Percentiles rank a stretch among this genome's conserved stretches.
These are phyloP conservation scores for Peterozyma toletana DNA, from an alignment of 805 yeast genomes.

Conservation along the genomic window DNA sequence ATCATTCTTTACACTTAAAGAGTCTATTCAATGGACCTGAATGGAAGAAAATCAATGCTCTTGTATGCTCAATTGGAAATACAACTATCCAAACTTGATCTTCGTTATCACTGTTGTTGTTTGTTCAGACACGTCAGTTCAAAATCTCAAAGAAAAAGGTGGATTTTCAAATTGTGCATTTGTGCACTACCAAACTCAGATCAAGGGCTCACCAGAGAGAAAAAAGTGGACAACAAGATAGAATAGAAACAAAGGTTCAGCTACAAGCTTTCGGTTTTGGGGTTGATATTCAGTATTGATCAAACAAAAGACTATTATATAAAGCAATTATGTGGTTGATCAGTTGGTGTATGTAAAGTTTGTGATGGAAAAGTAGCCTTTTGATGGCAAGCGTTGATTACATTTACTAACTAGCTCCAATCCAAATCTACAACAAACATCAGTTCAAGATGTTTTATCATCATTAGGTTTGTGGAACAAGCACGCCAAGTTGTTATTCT, in stretches of 20 bases:
- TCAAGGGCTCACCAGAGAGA: no score
- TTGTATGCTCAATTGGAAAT: no score
- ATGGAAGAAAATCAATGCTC: no score
- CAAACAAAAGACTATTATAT: not conserved
- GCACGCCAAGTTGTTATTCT: conserved; percentile 91
- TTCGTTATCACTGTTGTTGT: no score
- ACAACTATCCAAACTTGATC: no score
- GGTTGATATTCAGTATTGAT: not conserved
- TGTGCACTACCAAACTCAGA: no score
- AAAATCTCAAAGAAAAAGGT: conserved; percentile 14
- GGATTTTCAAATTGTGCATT: conserved; percentile 20
- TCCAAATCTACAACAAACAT: not conserved
- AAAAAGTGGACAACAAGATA: no score
- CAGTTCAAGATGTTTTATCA: conserved; percentile 70
- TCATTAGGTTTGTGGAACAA: conserved; percentile 84
- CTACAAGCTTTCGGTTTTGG: not conserved
- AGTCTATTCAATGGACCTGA: no score
- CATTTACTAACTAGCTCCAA: not conserved
- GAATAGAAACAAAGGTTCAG: no score
- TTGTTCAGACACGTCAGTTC: no score
- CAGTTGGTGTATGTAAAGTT: conserved; percentile 27
- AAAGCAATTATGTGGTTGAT: conserved; percentile 7
- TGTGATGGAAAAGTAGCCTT: no score
- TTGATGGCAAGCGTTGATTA: no score
- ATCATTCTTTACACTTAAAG: conserved; percentile 21